phyloP scores from a whole-genome alignment of 345 rosid species.

The Abelmoschus esculentus region DNA sequence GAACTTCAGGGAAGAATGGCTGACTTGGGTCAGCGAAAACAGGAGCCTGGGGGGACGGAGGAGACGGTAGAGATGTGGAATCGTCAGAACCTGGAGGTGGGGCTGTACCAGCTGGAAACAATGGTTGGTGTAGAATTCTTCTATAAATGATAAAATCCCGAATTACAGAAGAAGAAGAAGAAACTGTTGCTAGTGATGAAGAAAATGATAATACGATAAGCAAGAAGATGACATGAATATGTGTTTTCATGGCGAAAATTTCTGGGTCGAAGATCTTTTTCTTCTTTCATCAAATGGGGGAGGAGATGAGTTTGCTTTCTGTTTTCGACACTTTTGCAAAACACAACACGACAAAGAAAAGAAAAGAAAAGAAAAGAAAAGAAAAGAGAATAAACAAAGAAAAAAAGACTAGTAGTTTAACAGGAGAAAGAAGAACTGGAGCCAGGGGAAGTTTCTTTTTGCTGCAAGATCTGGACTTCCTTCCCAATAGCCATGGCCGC shows the following conservation, averaged over 20 bases:
- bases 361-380: too few species aligned
- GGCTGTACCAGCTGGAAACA: constrained; percentile 52
- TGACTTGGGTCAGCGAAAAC: constrained; percentile 50
- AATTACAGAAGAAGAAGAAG: neutral
- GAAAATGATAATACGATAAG: constrained; percentile 12
- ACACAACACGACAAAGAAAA: neutral
- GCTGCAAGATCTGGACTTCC: constrained; percentile 66
- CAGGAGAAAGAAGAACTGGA: neutral
- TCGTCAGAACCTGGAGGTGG: constrained; percentile 42
- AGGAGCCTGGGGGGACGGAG: constrained; percentile 42
- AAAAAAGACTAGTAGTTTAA: neutral
- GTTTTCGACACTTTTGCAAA: neutral
- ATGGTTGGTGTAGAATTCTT: constrained; percentile 77
- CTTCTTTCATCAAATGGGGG: constrained; percentile 9
- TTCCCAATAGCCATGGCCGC: constrained; percentile 19
- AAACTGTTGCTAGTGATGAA: constrained; percentile 2
- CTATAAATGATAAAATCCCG: constrained; percentile 24
- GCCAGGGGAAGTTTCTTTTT: constrained; percentile 48
- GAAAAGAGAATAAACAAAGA: neutral
- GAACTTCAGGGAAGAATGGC: constrained; percentile 89
- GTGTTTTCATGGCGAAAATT: constrained; percentile 51
- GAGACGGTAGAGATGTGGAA: constrained; percentile 20
- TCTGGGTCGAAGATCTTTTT: constrained; percentile 24
- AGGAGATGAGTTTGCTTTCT: neutral
- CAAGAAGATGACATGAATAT: constrained; percentile 19